Conservation (phyloP, 2,329 filamentous ascomycete genomes). For the Fusarium sp. region DNA sequence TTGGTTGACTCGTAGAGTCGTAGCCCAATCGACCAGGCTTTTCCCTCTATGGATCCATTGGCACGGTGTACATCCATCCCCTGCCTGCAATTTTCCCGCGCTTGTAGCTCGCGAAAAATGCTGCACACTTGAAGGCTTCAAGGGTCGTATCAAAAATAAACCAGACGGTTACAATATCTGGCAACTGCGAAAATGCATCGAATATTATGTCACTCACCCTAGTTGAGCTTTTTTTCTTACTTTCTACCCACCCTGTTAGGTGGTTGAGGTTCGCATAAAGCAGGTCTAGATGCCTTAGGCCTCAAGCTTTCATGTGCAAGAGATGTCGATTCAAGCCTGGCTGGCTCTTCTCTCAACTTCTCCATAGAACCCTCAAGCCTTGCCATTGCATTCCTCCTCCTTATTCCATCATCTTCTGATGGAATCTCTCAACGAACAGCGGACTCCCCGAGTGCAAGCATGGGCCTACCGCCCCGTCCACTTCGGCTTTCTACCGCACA, state of each 20-base stretch:
- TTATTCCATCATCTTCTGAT: neutral
- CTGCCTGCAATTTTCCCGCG: neutral
- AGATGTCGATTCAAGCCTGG: neutral
- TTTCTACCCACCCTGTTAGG: neutral
- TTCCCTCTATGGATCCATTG: neutral
- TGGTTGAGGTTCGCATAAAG: conserved; percentile 23
- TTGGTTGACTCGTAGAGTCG: neutral
- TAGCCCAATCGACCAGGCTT: neutral
- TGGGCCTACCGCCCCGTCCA: conserved; percentile 13
- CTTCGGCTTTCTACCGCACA: conserved; percentile 14
- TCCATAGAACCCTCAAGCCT: neutral
- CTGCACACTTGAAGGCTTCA: neutral
- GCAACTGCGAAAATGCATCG: neutral
- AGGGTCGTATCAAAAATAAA: neutral
- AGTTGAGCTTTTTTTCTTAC: neutral
- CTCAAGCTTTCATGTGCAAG: neutral
- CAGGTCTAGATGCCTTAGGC: conserved; percentile 21
- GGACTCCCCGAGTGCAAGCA: conserved; percentile 23
- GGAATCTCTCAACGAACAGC: conserved; percentile 27
- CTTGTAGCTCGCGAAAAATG: neutral
- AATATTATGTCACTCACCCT: neutral
- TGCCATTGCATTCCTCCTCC: neutral
- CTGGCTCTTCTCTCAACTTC: neutral
- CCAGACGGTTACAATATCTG: no score
- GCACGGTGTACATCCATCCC: conserved; percentile 2